Conservation (phyloP, 169 alveolate species). For the Plasmodium vinckei region DNA sequence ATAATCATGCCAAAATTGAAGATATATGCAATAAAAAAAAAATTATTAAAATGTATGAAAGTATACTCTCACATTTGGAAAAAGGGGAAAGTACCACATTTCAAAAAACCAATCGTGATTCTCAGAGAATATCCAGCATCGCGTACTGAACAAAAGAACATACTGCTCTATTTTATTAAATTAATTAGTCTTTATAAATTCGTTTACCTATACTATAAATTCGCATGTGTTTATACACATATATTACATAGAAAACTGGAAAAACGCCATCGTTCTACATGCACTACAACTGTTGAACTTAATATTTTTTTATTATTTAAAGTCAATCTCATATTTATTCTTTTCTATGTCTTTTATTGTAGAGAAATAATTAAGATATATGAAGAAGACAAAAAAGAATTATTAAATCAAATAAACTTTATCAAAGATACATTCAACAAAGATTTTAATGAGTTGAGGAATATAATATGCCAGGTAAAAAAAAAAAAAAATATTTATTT, state of each 20-base stretch:
- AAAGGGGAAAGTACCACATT: neutral
- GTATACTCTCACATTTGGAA: slow-evolving; percentile 20
- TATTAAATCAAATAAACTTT: slow-evolving; percentile 39
- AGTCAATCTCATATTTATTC: neutral
- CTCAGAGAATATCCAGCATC: slow-evolving; percentile 19
- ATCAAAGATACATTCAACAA: slow-evolving; percentile 53
- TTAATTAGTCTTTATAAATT: neutral
- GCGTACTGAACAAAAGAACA: slow-evolving; percentile 6
- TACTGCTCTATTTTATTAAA: no score
- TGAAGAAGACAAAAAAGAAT: slow-evolving; percentile 50
- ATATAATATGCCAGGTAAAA: slow-evolving; percentile 21
- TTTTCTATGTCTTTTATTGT: no score
- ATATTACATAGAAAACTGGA: no score
- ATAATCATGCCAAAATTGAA: slow-evolving; percentile 55
- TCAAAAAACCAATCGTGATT: neutral
- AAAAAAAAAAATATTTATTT: neutral
- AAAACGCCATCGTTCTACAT: no score
- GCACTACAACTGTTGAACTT: no score
- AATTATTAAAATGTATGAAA: slow-evolving; percentile 58
- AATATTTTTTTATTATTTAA: neutral
- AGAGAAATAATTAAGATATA: slow-evolving; percentile 38
- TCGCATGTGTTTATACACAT: no score
- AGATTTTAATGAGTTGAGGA: slow-evolving; percentile 15
- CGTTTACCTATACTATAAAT: neutral
- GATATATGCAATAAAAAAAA: slow-evolving; percentile 52